Base-by-base conservation (phyloP, 371 early-diverging fungal genomes). In the Mortierella sp. region DNA sequence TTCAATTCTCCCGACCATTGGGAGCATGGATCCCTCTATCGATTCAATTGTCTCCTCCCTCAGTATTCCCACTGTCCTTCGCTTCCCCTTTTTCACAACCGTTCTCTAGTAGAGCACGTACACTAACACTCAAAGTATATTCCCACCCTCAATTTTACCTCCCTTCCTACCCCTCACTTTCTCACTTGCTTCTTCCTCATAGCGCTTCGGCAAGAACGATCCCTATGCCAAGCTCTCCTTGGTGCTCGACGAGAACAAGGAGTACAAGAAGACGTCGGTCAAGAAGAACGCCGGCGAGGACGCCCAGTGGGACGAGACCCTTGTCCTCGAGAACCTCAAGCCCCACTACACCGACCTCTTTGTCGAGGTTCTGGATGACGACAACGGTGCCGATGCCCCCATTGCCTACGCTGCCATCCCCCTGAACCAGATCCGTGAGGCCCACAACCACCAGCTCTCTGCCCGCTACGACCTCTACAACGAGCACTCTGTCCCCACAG, bases 381-480 rank as follows among this genome's bases (percentile, higher is more conserved):
- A 89, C 43, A 47, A 53, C 5, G 84, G 85, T 29, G 74, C 76
- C 29, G 80, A 87, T 58, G 87, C 86, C 71, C 82, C 87, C 41
- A 90, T 90, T 50, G 89, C 88, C 75, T 90, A 87, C 69, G 75
- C 86, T 66, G 89, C 89, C 61, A 89, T 90, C 47, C 89, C 89
- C 44, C 76, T 90, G 55, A 74, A 80, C 53, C 89, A 87, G 69
- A 74, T 89, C 44, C 78, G 83, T 52, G 74, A 86, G 31, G 74
- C 87, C 52, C 80, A 76, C 43, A 80, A 85, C 58, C 83, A 80
- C 10, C 43, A 73, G 64, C 64, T 88, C 67, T 83, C 85, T 47
- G 88, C 86, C 71, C 39, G 74, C 55, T 89, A 89, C 70, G 80
- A 79, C 14, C 70, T 89, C 70, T 90, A 74, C 68, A 79, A 80